Percentiles rank a stretch among this genome's conserved stretches.
Evolutionary conservation across 768 basidiomycete species (phyloP).

Genomic region (Panaeolus cyanescens): DNA sequence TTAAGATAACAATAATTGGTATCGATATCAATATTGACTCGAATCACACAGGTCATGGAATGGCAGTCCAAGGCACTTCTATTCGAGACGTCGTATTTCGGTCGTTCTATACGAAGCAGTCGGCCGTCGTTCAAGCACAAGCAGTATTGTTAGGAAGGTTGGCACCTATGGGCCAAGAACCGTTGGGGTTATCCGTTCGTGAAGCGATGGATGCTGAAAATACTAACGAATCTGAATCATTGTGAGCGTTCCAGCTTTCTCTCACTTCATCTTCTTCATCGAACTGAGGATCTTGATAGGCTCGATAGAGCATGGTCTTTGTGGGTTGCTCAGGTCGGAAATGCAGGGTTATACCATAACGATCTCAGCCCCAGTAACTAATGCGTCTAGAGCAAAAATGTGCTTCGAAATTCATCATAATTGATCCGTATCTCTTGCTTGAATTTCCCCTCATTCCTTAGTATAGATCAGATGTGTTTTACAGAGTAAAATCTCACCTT

Average conservation of each 20-base stretch:
- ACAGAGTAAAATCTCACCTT: no score
- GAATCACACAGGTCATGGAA: slow-evolving; percentile 13
- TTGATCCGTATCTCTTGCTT: not conserved
- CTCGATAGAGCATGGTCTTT: slow-evolving; percentile 19
- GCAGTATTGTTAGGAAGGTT: slow-evolving; percentile 15
- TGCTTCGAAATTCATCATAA: not conserved
- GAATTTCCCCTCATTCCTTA: no score
- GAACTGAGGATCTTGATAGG: not conserved
- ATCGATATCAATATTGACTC: not conserved
- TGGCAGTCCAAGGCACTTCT: slow-evolving; percentile 19
- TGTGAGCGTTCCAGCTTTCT: slow-evolving; percentile 7
- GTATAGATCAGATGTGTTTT: no score
- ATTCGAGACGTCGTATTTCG: slow-evolving; percentile 20
- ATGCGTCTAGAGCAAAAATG: not conserved
- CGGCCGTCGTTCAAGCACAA: slow-evolving; percentile 18
- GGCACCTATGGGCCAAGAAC: not conserved
- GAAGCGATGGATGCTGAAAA: slow-evolving; percentile 18
- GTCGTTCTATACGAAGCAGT: slow-evolving; percentile 18
- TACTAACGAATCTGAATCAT: slow-evolving; percentile 17
- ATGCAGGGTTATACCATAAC: slow-evolving; percentile 13
- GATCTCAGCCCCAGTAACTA: slow-evolving; percentile 14
- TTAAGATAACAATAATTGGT: not conserved
- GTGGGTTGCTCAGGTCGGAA: slow-evolving; percentile 17
- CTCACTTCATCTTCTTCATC: not conserved
- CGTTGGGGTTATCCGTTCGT: slow-evolving; percentile 13